Evolutionary conservation across 2,329 filamentous ascomycete species (phyloP).

Genomic region (Trichophaea hybrida): DNA sequence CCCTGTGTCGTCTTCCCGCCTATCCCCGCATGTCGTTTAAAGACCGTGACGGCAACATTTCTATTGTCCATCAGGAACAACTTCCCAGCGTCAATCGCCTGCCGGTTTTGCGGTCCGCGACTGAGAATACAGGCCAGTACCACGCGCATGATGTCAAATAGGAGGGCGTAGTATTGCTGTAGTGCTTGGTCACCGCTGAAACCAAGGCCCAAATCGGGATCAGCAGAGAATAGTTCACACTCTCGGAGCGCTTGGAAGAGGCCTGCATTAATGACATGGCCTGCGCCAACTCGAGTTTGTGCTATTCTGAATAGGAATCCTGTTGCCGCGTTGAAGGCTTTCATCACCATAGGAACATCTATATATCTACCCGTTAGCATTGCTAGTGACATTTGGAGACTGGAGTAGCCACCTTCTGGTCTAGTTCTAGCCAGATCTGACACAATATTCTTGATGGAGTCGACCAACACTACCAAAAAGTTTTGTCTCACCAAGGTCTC

Average conservation of each 20-base stretch:
- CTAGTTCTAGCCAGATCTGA: constrained; percentile 41
- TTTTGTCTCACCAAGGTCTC: constrained; percentile 73
- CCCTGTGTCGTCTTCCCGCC: constrained; percentile 36
- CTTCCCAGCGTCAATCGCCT: constrained; percentile 56
- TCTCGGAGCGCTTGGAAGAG: constrained; percentile 68
- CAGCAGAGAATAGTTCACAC: constrained; percentile 73
- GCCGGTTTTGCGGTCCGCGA: constrained; percentile 64
- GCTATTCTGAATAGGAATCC: constrained; percentile 71
- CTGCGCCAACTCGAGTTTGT: constrained; percentile 71
- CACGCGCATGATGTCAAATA: constrained; percentile 66
- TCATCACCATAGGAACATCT: constrained; percentile 19
- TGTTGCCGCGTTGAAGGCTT: constrained; percentile 58
- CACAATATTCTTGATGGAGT: constrained; percentile 66
- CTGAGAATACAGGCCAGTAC: constrained; percentile 69
- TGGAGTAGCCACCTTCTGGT: constrained; percentile 24
- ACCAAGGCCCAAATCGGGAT: constrained; percentile 67
- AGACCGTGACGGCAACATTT: constrained; percentile 68
- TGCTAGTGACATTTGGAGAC: not conserved
- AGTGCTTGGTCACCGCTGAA: constrained; percentile 32
- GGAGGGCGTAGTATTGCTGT: constrained; percentile 67
- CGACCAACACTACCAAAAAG: constrained; percentile 78
- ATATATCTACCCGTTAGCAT: not conserved
- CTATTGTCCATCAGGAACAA: constrained; percentile 71
- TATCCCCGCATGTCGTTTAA: constrained; percentile 78
- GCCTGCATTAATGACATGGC: constrained; percentile 74